phyloP scores from a whole-genome alignment of 179 eudicot species.

The Amaranthus tricolor region DNA sequence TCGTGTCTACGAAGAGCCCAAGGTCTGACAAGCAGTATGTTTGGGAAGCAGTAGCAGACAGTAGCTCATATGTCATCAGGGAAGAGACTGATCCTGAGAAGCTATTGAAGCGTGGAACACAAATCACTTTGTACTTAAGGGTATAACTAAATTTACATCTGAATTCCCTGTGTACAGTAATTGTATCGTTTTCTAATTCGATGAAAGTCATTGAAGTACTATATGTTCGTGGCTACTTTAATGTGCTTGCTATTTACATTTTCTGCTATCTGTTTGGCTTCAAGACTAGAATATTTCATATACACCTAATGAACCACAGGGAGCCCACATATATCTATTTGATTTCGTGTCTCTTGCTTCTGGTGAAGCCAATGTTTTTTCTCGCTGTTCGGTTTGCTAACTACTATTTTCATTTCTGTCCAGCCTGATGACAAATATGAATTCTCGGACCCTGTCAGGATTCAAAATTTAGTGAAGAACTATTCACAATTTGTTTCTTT shows the following conservation, averaged over 20 bases:
- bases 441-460: conserved; percentile 67
- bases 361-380: neutral
- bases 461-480: conserved; percentile 90
- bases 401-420: conserved; percentile 15
- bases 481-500: conserved; percentile 96
- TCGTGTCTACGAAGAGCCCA: conserved; percentile 90
- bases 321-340: neutral
- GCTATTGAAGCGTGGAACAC: conserved; percentile 73
- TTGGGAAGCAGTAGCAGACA: conserved; percentile 91
- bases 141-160: conserved; percentile 31
- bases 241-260: neutral
- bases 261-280: neutral
- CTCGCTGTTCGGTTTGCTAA: conserved; percentile 14
- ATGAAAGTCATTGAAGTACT: neutral
- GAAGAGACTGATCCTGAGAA: conserved; percentile 95
- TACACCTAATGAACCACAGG: neutral
- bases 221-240: too few species aligned
- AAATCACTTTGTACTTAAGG: conserved; percentile 77
- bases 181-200: neutral
- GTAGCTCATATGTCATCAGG: conserved; percentile 75
- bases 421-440: conserved; percentile 98
- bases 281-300: neutral
- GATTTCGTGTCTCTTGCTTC: neutral
- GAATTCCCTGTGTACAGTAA: neutral
- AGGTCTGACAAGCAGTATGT: conserved; percentile 85